Percentiles rank a stretch among this genome's conserved stretches.
These are phyloP conservation scores for Lactifluus echinatus DNA, from an alignment of 768 basidiomycete species.

Conservation along the genomic window DNA sequence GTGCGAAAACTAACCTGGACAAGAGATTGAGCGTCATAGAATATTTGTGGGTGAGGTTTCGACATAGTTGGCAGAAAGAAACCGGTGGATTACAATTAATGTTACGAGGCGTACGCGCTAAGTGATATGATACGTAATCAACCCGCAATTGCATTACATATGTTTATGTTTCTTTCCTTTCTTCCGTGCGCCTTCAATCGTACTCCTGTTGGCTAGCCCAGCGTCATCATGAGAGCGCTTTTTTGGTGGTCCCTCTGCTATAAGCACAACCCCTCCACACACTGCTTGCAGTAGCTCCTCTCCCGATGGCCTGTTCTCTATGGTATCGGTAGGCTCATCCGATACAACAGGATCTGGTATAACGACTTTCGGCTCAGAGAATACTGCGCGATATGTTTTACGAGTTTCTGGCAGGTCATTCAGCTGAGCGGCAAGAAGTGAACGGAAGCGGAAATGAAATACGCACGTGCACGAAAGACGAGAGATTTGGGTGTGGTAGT, in stretches of 20 bases:
- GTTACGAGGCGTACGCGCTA: too few species aligned
- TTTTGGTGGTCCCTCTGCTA: not conserved
- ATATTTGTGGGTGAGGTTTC: conserved; percentile 8
- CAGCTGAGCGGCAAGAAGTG: not conserved
- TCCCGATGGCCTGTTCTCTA: not conserved
- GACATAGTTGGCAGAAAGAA: not conserved
- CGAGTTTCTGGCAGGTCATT: conserved; percentile 52
- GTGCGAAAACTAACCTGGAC: not conserved
- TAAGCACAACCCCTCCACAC: not conserved
- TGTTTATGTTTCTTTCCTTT: conserved; percentile 15
- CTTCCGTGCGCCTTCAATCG: conserved; percentile 1
- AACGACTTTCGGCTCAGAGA: conserved; percentile 66
- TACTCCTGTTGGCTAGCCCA: not conserved
- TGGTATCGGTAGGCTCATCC: not conserved
- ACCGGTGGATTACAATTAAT: too few species aligned
- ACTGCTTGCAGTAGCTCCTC: not conserved
- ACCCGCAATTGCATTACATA: not conserved
- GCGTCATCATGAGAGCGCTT: not conserved
- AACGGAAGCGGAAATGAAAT: not conserved
- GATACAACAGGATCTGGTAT: conserved; percentile 31
- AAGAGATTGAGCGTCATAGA: conserved; percentile 8
- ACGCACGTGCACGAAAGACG: conserved; percentile 65
- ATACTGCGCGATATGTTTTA: conserved; percentile 67
- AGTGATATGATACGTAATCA: too few species aligned
- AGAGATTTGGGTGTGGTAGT: conserved; percentile 58